phyloP scores from a whole-genome alignment of 306 rosid species.

The Inga laurina region DNA sequence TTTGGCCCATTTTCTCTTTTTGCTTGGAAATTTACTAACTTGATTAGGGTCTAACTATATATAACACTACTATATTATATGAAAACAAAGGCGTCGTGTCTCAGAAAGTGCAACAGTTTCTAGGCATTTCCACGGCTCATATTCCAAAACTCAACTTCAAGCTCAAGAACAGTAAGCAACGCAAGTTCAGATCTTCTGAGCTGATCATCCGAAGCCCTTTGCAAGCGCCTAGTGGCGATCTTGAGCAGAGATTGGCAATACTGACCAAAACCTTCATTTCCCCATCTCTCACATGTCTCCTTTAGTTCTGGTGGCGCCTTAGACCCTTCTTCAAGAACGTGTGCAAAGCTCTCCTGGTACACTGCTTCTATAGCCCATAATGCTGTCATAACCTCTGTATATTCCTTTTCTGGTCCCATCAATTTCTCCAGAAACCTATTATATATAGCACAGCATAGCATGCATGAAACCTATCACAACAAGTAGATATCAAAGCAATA shows the following conservation, averaged over 20 bases:
- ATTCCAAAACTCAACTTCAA: slow-evolving; percentile 83
- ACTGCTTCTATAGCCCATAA: slow-evolving; percentile 84
- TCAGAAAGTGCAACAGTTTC: neutral
- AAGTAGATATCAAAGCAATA: neutral
- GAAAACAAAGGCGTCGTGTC: neutral
- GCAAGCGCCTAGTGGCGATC: slow-evolving; percentile 53
- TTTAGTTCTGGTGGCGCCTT: slow-evolving; percentile 58
- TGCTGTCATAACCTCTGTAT: slow-evolving; percentile 63
- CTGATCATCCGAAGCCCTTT: slow-evolving; percentile 48
- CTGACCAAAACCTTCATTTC: slow-evolving; percentile 63
- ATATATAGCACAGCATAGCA: neutral
- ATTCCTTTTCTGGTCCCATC: slow-evolving; percentile 61
- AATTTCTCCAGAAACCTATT: slow-evolving; percentile 73
- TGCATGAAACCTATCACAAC: neutral
- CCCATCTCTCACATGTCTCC: slow-evolving; percentile 85
- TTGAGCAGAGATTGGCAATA: slow-evolving; percentile 61
- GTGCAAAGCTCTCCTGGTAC: slow-evolving; percentile 84
- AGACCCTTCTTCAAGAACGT: slow-evolving; percentile 67
- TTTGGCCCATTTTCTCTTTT: neutral
- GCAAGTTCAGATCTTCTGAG: slow-evolving; percentile 52
- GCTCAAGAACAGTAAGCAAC: slow-evolving; percentile 57
- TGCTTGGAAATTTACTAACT: neutral
- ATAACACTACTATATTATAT: no score
- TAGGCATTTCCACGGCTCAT: slow-evolving; percentile 53
- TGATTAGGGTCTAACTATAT: neutral